Percentiles rank a stretch among this genome's conserved stretches.
phyloP scores from a whole-genome alignment of 306 rosid species.

The Pterocarpus santalinus region DNA sequence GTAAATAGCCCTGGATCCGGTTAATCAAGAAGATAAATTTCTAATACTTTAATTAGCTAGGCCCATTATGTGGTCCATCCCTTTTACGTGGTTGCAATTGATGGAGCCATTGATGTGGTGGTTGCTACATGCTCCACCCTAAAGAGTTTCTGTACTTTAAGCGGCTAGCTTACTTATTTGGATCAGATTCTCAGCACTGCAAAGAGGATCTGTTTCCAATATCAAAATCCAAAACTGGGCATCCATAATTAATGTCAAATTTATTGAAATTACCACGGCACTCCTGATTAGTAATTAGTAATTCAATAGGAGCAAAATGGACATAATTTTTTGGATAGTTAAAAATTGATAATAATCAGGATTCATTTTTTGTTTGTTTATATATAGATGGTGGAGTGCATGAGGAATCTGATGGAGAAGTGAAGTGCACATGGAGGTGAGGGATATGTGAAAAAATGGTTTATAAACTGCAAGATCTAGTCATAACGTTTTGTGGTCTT shows the following conservation, averaged over 20 bases:
- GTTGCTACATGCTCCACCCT: conserved; percentile 35
- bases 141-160: conserved; percentile 32
- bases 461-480: conserved; percentile 52
- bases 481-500: conserved; percentile 38
- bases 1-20: conserved; percentile 52
- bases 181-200: conserved; percentile 28
- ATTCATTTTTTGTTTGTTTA: conserved; percentile 47
- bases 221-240: not conserved
- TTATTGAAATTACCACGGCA: no score
- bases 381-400: conserved; percentile 26
- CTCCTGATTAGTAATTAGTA: not conserved
- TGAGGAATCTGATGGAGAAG: conserved; percentile 56
- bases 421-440: conserved; percentile 67
- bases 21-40: conserved; percentile 53
- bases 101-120: conserved; percentile 55
- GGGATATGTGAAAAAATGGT: conserved; percentile 37
- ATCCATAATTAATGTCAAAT: not conserved
- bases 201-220: conserved; percentile 27
- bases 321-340: not conserved
- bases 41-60: conserved; percentile 54
- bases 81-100: conserved; percentile 60
- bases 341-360: conserved; percentile 24
- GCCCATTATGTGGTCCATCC: conserved; percentile 70
- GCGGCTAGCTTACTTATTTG: conserved; percentile 23
- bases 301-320: conserved; percentile 48